Base-by-base conservation (phyloP, 176 grass and related monocot genomes). In the Neostapfia colusana region DNA sequence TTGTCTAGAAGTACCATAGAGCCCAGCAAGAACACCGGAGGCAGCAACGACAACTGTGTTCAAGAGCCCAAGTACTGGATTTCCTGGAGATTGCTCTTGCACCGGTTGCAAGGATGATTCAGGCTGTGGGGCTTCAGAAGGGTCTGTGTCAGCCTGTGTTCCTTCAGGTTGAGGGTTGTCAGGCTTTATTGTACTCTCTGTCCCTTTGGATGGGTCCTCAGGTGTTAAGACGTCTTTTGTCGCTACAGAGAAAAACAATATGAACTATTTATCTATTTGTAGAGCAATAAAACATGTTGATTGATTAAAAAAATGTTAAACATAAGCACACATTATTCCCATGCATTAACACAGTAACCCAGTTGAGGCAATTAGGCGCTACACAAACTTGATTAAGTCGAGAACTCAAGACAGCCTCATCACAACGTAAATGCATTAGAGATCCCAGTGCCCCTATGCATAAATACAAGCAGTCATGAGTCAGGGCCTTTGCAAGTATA, bases 11-110 rank as follows among this genome's bases (percentile, higher is more conserved):
- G 83, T 88, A 44, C 74, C 89, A 51, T 99, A 99, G 68, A 99
- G 73, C 71, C 85, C 96, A 87, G 87, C 96, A 73, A 99, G 85
- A 81, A 93, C 84, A 67, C 96, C 96, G 0, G 89, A 88, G 72
- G 77, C 89, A 80, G 82, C 61, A 83, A 99, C 87, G 58, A 76
- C 92, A 79, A 95, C 37, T 59, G 34, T 54, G 83, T 83, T 92
- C 46, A 99, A 69, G 55, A 90, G 43, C 48, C 85, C 77, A 49
- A 88, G 41, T 74, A 95, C 53, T 61, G 87, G 83, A 77, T 83
- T 95, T 68, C 61, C 77, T 74, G 85, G n/a, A 84, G 76, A n/a
- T 80, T 85, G 66, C 63, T 74, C 83, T 80, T 86, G 79, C 48
- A 84, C 63, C 17, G 68, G 46, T 57, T 83, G 78, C 54, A 71